Conservation (phyloP, 192 early-diverging fungal species). For the Glomus cerebriforme region DNA sequence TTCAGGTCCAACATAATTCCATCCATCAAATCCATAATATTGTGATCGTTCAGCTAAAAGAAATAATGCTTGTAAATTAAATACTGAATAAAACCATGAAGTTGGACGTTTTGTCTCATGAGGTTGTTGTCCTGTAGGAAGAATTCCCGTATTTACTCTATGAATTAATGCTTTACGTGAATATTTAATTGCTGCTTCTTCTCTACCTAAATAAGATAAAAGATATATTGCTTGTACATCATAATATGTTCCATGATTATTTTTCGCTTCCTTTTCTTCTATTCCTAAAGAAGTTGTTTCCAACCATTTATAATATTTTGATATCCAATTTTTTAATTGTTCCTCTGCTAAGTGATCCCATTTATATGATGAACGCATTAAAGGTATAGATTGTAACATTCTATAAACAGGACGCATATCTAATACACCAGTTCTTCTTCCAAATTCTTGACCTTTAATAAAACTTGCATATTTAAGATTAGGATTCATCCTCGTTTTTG, state of each 20-base stretch:
- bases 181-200: constrained; percentile 36
- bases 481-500: constrained; percentile 61
- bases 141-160: constrained; percentile 46
- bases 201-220: constrained; percentile 45
- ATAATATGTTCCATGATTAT: constrained; percentile 63
- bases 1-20: constrained; percentile 42
- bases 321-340: constrained; percentile 42
- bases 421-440: constrained; percentile 45
- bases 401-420: constrained; percentile 45
- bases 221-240: constrained; percentile 53
- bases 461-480: constrained; percentile 56
- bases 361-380: constrained; percentile 36
- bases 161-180: constrained; percentile 37
- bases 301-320: constrained; percentile 43
- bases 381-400: constrained; percentile 44
- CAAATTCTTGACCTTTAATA: constrained; percentile 43
- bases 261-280: constrained; percentile 33
- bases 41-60: constrained; percentile 41
- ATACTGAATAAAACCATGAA: constrained; percentile 55
- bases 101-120: constrained; percentile 46
- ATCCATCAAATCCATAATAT: constrained; percentile 42
- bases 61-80: constrained; percentile 52
- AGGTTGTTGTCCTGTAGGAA: constrained; percentile 40
- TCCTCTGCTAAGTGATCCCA: constrained; percentile 39
- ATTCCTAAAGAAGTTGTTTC: constrained; percentile 34